A percentile compares a stretch with the other conserved stretches of the same genome.
Evolutionary conservation across 2,329 filamentous ascomycete species (phyloP).

Genomic region (Botrytis sinoallii): DNA sequence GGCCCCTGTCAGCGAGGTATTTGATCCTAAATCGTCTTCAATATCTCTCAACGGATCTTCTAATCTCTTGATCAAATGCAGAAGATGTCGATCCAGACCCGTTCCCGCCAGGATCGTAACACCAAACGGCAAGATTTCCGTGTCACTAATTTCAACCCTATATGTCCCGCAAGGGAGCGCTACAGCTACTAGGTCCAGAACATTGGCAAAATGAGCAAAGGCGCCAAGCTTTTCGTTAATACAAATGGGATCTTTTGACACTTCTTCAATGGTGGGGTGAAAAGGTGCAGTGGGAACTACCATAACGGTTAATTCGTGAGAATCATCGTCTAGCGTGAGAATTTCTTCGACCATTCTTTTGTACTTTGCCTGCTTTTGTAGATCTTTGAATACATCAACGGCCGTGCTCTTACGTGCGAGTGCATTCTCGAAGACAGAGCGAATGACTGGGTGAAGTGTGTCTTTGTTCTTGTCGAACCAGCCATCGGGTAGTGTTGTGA

Average conservation of each 20-base stretch:
- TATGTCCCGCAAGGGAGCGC: constrained; percentile 35
- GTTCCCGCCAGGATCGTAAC: constrained; percentile 43
- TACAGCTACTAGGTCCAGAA: constrained; percentile 50
- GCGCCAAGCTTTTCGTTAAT: constrained; percentile 48
- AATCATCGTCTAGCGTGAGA: constrained; percentile 35
- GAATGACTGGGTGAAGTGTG: constrained; percentile 49
- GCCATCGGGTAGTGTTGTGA: constrained; percentile 43
- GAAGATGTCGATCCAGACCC: constrained; percentile 42
- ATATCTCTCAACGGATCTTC: constrained; percentile 30
- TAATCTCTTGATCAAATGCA: constrained; percentile 38
- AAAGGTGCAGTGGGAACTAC: constrained; percentile 52
- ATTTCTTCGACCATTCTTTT: constrained; percentile 43
- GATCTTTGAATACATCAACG: constrained; percentile 48
- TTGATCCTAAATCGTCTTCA: constrained; percentile 15
- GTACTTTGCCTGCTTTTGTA: constrained; percentile 45
- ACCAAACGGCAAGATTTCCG: constrained; percentile 43
- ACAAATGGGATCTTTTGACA: constrained; percentile 48
- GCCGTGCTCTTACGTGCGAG: constrained; percentile 41
- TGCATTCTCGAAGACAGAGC: constrained; percentile 44
- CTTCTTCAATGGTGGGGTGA: constrained; percentile 47
- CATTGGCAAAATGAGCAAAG: constrained; percentile 55
- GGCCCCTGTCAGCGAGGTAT: background rate
- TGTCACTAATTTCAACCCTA: constrained; percentile 21
- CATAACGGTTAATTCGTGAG: constrained; percentile 41
- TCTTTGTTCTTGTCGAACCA: constrained; percentile 47